phyloP scores from a whole-genome alignment of 1,139 yeast genomes.

The Pichia sp. region DNA sequence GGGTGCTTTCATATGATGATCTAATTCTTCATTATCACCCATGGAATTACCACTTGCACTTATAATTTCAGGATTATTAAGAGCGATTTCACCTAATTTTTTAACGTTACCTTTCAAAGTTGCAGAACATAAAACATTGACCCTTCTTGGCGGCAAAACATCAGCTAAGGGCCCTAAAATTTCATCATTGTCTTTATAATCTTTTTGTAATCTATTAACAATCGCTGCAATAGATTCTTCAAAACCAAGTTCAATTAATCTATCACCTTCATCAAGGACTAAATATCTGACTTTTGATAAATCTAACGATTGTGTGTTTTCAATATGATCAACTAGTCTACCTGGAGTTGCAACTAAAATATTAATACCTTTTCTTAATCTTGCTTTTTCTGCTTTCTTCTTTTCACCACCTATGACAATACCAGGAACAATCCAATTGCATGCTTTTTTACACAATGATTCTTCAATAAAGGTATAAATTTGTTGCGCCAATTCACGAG shows the following conservation, averaged over 20 bases:
- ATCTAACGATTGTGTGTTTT: constrained; percentile 72
- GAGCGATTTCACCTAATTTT: constrained; percentile 68
- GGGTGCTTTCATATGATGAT: constrained; percentile 55
- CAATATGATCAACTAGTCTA: constrained; percentile 84
- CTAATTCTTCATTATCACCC: constrained; percentile 26
- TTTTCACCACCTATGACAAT: constrained; percentile 93
- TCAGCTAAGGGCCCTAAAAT: constrained; percentile 39
- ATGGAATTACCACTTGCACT: constrained; percentile 35
- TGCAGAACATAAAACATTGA: constrained; percentile 88
- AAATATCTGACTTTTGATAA: constrained; percentile 72
- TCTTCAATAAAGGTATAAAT: constrained; percentile 75
- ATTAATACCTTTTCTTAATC: constrained; percentile 84
- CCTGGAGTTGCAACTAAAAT: constrained; percentile 91
- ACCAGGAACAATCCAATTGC: constrained; percentile 85
- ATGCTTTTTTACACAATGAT: constrained; percentile 48
- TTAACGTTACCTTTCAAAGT: constrained; percentile 79
- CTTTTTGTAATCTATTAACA: constrained; percentile 47
- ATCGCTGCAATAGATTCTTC: constrained; percentile 86
- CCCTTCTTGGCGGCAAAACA: constrained; percentile 59
- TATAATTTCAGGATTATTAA: constrained; percentile 33
- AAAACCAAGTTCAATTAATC: constrained; percentile 89
- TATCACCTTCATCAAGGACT: constrained; percentile 91
- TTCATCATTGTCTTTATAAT: constrained; percentile 32
- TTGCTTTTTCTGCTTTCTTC: constrained; percentile 86
- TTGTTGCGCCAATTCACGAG: constrained; percentile 92